phyloP scores from a whole-genome alignment of 192 early-diverging fungal genomes.

The Coemansia reversa region DNA sequence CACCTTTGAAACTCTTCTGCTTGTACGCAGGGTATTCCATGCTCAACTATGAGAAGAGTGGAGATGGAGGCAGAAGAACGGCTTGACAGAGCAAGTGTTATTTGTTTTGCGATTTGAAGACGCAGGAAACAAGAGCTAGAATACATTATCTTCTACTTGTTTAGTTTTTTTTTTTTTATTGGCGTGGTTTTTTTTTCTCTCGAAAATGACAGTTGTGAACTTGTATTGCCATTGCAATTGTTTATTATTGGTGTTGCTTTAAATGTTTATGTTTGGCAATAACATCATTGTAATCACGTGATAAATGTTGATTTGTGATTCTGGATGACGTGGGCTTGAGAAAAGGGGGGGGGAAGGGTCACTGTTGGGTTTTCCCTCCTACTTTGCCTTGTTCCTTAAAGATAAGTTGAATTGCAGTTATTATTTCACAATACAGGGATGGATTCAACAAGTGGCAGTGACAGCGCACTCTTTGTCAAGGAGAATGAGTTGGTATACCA shows the following conservation, averaged over 20 bases:
- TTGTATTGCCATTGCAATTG: not conserved
- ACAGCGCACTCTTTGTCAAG: slow-evolving; percentile 24
- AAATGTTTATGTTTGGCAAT: too few relatives aligned
- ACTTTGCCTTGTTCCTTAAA: not conserved
- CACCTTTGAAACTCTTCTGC: not conserved
- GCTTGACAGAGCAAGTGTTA: not conserved
- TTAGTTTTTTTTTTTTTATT: not conserved
- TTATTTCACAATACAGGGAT: not conserved
- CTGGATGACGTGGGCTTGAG: not conserved
- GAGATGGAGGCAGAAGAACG: not conserved
- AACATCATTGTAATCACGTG: not conserved
- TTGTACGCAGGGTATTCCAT: not conserved
- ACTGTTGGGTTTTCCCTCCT: not conserved
- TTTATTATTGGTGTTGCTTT: too few relatives aligned
- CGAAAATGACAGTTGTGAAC: not conserved
- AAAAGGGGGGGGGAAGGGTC: not conserved
- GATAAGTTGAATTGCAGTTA: not conserved
- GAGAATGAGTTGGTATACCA: slow-evolving; percentile 31
- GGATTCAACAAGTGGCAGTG: not conserved
- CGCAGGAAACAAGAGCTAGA: not conserved
- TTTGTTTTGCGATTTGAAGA: not conserved
- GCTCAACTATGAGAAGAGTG: not conserved
- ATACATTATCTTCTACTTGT: not conserved
- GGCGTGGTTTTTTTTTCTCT: not conserved
- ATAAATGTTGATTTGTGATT: not conserved